Evolutionary conservation across 2,329 filamentous ascomycete genomes (phyloP), one percentile per base, ranked within the genome.

Genomic region (Cadophora sp.): DNA sequence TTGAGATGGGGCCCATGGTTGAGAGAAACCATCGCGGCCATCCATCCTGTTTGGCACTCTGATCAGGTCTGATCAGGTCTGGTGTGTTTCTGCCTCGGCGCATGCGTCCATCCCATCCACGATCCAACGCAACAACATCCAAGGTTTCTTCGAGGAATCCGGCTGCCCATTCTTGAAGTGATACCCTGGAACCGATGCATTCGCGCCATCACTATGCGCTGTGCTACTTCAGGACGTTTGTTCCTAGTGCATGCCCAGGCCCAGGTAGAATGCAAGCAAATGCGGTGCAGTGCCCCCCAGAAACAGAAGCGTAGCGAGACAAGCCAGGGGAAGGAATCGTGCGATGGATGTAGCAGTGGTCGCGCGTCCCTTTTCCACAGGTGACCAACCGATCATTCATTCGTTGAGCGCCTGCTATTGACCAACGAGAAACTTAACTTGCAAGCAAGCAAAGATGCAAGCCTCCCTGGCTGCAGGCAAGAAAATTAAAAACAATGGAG

Each of bases 161-260:
- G 22, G 24, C 24, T 59, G 22, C 58, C 41, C 24, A 47, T 48
- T 24, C 22, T 18, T 48, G 7, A 8, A 8, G 16, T 4, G n/a
- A 20, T 11, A 48, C 5, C 39, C 39, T 24, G 55, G 33, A 7
- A 45, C 22, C 41, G 24, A 47, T 45, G 24, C 24, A 48, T 30
- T 30, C 16, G 18, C 27, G n/a, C 22, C n/a, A 30, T 30, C 27
- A 30, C 16, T 30, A 30, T 60, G 58, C 58, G 24, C 41, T 33
- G 43, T 45, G 41, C 58, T 47, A 36, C 58, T 33, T 47, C 39
- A 47, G 58, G 41, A 60, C 58, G 16, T 27, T 20, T 59, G 14
- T 24, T 24, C 43, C 39, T 33, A 33, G 22, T 60, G n/a, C 20
- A 16, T 30, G 56, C 18, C 56, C 41, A 45, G 5, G n/a, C 5